phyloP scores from a whole-genome alignment of 768 basidiomycete species.

The Lactarius indigo region DNA sequence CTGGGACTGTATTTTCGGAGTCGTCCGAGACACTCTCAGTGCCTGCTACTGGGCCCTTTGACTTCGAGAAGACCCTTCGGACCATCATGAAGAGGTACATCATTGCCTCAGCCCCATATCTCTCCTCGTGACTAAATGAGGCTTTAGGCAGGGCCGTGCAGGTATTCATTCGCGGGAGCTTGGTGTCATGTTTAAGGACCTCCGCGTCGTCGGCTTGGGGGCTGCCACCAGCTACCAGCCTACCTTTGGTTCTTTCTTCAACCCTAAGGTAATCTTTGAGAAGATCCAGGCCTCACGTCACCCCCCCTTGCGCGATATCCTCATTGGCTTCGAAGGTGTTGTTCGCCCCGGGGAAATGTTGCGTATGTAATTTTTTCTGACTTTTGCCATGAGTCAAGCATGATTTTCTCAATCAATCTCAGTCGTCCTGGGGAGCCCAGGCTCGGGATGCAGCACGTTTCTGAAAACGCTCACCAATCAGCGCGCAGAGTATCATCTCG shows the following conservation, averaged over 20 bases:
- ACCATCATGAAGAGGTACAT: constrained; percentile 28
- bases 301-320: constrained; percentile 56
- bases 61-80: constrained; percentile 32
- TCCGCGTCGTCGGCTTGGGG: constrained; percentile 59
- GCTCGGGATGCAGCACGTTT: constrained; percentile 83
- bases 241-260: constrained; percentile 59
- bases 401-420: neutral
- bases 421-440: constrained; percentile 57
- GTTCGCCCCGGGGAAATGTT: constrained; percentile 66
- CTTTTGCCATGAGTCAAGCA: neutral
- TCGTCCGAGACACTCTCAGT: constrained; percentile 27
- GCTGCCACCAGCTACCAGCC: constrained; percentile 50
- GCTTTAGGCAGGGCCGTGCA: constrained; percentile 43
- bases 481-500: constrained; percentile 56
- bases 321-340: constrained; percentile 52
- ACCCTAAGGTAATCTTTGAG: constrained; percentile 45
- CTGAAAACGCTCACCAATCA: constrained; percentile 80
- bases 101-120: neutral
- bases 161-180: constrained; percentile 51
- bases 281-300: constrained; percentile 48
- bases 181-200: constrained; percentile 56
- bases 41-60: constrained; percentile 29
- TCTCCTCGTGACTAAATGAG: neutral
- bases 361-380: constrained; percentile 41
- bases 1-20: neutral